Conservation (phyloP, 805 yeast species). For the Monosporozyma unispora region DNA sequence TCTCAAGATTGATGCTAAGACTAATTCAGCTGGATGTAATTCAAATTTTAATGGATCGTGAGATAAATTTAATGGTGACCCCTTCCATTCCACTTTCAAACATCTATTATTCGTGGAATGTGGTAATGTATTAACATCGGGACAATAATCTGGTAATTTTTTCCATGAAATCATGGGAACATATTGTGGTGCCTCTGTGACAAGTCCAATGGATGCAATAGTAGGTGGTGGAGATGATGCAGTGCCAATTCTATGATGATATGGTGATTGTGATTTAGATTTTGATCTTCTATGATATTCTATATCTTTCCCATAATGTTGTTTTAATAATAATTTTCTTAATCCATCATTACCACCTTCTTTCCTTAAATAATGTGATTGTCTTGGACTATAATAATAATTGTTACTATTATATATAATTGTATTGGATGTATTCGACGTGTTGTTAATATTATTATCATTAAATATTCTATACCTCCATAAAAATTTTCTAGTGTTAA, state of each 20-base stretch:
- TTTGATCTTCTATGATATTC: too few relatives aligned
- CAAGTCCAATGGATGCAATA: constrained; percentile 24
- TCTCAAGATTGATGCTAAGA: constrained; percentile 79
- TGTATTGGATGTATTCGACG: neutral
- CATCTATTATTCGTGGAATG: constrained; percentile 47
- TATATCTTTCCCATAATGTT: neutral
- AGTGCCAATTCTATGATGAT: neutral
- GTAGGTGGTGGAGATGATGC: constrained; percentile 28
- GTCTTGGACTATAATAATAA: neutral
- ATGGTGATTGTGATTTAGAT: neutral
- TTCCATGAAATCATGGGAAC: constrained; percentile 54
- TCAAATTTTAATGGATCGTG: constrained; percentile 62
- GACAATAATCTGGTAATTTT: constrained; percentile 75
- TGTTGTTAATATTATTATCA: neutral
- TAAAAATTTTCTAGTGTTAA: constrained; percentile 14
- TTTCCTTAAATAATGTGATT: neutral
- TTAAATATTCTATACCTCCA: constrained; percentile 8
- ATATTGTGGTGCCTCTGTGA: constrained; percentile 23
- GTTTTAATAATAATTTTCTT: neutral
- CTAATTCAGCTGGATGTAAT: constrained; percentile 86
- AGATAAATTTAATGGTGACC: constrained; percentile 88
- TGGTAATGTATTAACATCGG: constrained; percentile 58
- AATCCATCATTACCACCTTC: neutral
- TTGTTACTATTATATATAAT: neutral
- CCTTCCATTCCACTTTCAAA: constrained; percentile 93